A percentile compares a stretch with the other conserved stretches of the same genome.
Conservation (phyloP, 176 grass and related monocot species). For the Juncus effusus region DNA sequence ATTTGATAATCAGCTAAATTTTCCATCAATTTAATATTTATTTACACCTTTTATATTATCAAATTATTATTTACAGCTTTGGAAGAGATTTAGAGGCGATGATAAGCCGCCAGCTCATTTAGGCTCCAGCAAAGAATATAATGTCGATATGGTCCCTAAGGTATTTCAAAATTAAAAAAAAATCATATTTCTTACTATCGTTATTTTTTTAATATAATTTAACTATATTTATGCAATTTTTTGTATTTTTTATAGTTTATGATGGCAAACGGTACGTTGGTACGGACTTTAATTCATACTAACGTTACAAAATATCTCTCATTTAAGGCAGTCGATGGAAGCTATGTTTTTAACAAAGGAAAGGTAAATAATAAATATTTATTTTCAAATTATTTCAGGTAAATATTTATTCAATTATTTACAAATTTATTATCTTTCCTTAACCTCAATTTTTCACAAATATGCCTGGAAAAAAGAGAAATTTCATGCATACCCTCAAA, state of each 20-base stretch:
- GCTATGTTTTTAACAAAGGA: slow-evolving; percentile 86
- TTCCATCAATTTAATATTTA: neutral
- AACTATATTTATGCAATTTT: neutral
- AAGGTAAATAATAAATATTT: slow-evolving; percentile 39
- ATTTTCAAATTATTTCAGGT: slow-evolving; percentile 3
- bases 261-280: slow-evolving; percentile 83
- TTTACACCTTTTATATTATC: slow-evolving; percentile 13
- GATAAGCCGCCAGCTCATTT: slow-evolving; percentile 75
- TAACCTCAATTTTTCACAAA: slow-evolving; percentile 10
- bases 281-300: slow-evolving; percentile 77
- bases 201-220: neutral
- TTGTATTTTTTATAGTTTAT: slow-evolving; percentile 52
- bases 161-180: slow-evolving; percentile 21
- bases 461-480: neutral
- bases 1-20: neutral
- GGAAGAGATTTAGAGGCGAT: slow-evolving; percentile 88
- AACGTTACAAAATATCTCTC: slow-evolving; percentile 81
- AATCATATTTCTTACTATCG: neutral
- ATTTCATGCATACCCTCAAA: no score
- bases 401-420: neutral
- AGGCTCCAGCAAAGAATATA: slow-evolving; percentile 88
- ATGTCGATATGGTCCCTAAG: slow-evolving; percentile 96
- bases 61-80: slow-evolving; percentile 45
- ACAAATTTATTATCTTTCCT: slow-evolving; percentile 23
- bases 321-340: slow-evolving; percentile 82